Evolutionary conservation across 495 filamentous ascomycete species (phyloP).

Genomic region (Terfezia boudieri): DNA sequence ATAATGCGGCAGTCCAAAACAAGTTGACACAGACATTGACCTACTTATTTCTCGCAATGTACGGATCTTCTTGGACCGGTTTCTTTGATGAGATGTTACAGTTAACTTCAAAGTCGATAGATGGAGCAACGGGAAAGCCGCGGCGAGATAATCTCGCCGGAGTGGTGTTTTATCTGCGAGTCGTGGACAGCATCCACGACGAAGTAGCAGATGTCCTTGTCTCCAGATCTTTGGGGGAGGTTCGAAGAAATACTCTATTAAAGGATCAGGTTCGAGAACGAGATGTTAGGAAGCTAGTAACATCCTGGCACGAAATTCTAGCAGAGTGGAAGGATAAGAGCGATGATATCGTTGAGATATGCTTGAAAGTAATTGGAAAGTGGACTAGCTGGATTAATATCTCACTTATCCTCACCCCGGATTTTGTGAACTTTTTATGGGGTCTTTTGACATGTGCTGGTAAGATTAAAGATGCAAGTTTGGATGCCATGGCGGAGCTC

Average conservation of each 20-base stretch:
- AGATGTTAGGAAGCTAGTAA: slow-evolving; percentile 66
- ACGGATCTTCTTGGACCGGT: slow-evolving; percentile 58
- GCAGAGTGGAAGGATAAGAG: slow-evolving; percentile 54
- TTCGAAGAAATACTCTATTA: slow-evolving; percentile 54
- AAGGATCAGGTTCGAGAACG: slow-evolving; percentile 72
- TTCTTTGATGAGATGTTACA: slow-evolving; percentile 74
- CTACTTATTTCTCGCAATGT: slow-evolving; percentile 66
- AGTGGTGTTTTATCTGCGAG: slow-evolving; percentile 68
- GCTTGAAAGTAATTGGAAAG: slow-evolving; percentile 64
- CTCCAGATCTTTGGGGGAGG: slow-evolving; percentile 48
- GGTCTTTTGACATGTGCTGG: slow-evolving; percentile 51
- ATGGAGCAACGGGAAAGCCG: slow-evolving; percentile 13
- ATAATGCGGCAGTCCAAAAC: slow-evolving; percentile 66
- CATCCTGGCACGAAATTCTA: slow-evolving; percentile 80
- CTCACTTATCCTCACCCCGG: slow-evolving; percentile 67
- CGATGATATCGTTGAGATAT: slow-evolving; percentile 58
- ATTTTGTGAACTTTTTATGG: slow-evolving; percentile 62
- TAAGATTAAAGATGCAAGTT: slow-evolving; percentile 60
- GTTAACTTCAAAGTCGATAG: slow-evolving; percentile 36
- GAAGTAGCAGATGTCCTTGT: slow-evolving; percentile 87
- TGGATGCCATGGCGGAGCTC: slow-evolving; percentile 85
- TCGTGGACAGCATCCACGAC: slow-evolving; percentile 75
- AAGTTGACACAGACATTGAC: slow-evolving; percentile 93
- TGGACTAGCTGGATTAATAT: slow-evolving; percentile 99
- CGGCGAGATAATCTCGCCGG: slow-evolving; percentile 45